These are phyloP conservation scores for Arctostaphylos glauca DNA, from an alignment of 148 eudicot species.

Conservation along the genomic window DNA sequence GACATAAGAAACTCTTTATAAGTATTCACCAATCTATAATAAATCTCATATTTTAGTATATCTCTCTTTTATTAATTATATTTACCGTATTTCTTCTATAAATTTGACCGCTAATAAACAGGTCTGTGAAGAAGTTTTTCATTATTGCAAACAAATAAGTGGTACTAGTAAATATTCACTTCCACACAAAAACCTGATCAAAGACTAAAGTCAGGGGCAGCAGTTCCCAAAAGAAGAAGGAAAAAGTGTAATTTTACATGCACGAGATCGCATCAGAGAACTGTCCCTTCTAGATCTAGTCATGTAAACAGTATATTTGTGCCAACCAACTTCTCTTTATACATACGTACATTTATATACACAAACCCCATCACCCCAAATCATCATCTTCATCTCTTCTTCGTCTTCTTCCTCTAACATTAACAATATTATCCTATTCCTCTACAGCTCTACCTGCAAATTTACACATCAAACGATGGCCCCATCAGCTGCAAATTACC, in stretches of 20 bases:
- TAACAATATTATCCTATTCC: background rate
- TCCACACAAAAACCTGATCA: background rate
- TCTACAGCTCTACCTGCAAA: slow-evolving; percentile 10
- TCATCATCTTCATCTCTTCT: background rate
- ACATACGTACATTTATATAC: background rate
- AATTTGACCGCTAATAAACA: too few relatives aligned
- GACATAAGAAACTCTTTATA: too few relatives aligned
- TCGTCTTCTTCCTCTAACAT: background rate
- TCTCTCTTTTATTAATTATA: too few relatives aligned
- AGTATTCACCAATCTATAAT: too few relatives aligned
- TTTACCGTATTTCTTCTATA: too few relatives aligned
- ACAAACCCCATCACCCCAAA: background rate
- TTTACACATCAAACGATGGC: slow-evolving; percentile 20
- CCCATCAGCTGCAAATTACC: slow-evolving; percentile 14
- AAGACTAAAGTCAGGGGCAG: slow-evolving; percentile 23
- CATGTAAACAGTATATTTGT: slow-evolving; percentile 14
- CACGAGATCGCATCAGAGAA: slow-evolving; percentile 9
- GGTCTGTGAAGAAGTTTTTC: too few relatives aligned
- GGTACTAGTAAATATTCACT: background rate
- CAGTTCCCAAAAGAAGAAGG: slow-evolving; percentile 18
- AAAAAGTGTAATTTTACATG: background rate
- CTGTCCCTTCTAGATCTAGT: slow-evolving; percentile 26
- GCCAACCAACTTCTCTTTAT: background rate
- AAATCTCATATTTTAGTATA: too few relatives aligned
- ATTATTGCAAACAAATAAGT: too few relatives aligned